Evolutionary conservation across 768 basidiomycete genomes (phyloP), one percentile per base, ranked within the genome.

Genomic region (Termitomyces sp.): DNA sequence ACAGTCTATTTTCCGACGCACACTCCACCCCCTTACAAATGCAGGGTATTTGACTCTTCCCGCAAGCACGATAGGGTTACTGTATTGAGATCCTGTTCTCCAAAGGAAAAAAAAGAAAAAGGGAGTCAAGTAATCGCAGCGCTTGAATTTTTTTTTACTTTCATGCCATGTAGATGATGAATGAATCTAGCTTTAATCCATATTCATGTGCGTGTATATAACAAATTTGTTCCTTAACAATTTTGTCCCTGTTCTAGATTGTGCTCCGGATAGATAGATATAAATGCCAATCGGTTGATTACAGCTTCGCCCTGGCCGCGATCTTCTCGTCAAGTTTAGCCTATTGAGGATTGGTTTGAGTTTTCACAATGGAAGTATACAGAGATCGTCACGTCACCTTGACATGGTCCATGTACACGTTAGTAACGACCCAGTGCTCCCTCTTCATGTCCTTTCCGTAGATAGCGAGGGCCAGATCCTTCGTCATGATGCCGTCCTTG

Each of bases 371-470:
- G 16, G 4, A 44, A 16, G 6, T 11, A 9, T 50, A 2, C 48
- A 37, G 16, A 42, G 31, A 59, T 45, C 49, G 27, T 36, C 11
- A 46, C 85, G 72, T 65, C n/a, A 92, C 93, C 69, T 93, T 92
- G 50, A 96, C 94, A 52, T 87, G 83, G 73, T 95, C 92, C 92
- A 97, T 88, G 70, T 96, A 97, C 47, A 82, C 89, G 71, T 93
- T 86, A 4, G 95, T 98, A 27, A 94, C 75, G n/a, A 97, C 96
- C 93, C 95, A 98, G 74, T 98, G 91, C 66, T 95, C 93, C 66
- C 95, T 81, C 78, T 88, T 85, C 91, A 96, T 85, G 63, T 83
- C 72, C 80, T 89, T 90, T 39, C 95, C 95, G 67, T 98, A 88
- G 69, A 98, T 97, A 2, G 93, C 88, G 24, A 98, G 79, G 33